Conservation (phyloP, 2,329 filamentous ascomycete species). For the Didymosphaeria variabile region DNA sequence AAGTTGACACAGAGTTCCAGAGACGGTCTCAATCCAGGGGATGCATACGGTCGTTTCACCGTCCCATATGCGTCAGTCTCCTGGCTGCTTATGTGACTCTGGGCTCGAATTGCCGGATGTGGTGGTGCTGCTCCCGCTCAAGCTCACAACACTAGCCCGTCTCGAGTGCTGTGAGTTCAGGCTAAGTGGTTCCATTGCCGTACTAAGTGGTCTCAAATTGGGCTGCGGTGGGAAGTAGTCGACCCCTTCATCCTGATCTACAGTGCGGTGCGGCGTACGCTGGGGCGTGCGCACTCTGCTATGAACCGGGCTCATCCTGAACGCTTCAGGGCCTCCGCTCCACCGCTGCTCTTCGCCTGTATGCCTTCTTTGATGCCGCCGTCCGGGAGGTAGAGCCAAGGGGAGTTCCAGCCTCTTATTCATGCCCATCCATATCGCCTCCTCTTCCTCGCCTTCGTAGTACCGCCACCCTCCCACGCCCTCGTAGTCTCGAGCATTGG, state of each 20-base stretch:
- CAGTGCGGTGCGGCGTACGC: slow-evolving; percentile 14
- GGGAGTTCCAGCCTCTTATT: slow-evolving; percentile 54
- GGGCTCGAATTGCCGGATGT: slow-evolving; percentile 23
- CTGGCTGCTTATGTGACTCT: slow-evolving; percentile 39
- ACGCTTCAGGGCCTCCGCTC: slow-evolving; percentile 43
- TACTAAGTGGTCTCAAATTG: slow-evolving; percentile 28
- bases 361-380: slow-evolving; percentile 42
- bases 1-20: too few relatives aligned
- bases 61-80: background rate
- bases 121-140: slow-evolving; percentile 30
- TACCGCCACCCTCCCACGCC: slow-evolving; percentile 55
- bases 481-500: slow-evolving; percentile 51
- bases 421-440: slow-evolving; percentile 56
- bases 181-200: slow-evolving; percentile 29
- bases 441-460: slow-evolving; percentile 51
- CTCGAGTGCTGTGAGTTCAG: slow-evolving; percentile 32
- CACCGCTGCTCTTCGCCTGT: slow-evolving; percentile 42
- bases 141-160: slow-evolving; percentile 40
- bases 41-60: background rate
- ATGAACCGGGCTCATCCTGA: slow-evolving; percentile 51
- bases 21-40: background rate
- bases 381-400: slow-evolving; percentile 28
- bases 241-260: slow-evolving; percentile 19
- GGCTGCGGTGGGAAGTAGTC: slow-evolving; percentile 43
- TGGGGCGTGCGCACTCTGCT: slow-evolving; percentile 45